phyloP scores from a whole-genome alignment of 179 eudicot species.

The Drosera spatulata region DNA sequence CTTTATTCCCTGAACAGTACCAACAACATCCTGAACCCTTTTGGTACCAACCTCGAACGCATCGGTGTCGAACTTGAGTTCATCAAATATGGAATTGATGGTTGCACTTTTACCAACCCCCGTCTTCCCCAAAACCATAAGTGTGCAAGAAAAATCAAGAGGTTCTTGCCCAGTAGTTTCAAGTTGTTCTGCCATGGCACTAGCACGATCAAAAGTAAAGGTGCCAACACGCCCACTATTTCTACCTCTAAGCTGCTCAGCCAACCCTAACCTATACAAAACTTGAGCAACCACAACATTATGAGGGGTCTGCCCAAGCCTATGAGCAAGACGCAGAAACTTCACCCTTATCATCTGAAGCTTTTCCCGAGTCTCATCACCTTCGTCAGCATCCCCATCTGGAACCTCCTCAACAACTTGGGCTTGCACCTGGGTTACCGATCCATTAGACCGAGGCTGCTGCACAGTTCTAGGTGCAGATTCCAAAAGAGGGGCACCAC shows the following conservation, averaged over 20 bases:
- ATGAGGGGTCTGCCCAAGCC: slow-evolving; percentile 96
- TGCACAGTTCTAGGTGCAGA: slow-evolving; percentile 58
- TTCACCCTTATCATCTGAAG: slow-evolving; percentile 94
- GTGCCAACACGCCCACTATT: slow-evolving; percentile 72
- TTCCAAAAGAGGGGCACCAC: slow-evolving; percentile 62
- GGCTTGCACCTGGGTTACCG: slow-evolving; percentile 35
- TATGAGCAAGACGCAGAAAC: slow-evolving; percentile 83
- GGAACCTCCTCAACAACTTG: slow-evolving; percentile 51
- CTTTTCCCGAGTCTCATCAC: slow-evolving; percentile 84
- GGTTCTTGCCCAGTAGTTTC: slow-evolving; percentile 80
- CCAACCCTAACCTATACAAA: slow-evolving; percentile 79
- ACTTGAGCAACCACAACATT: slow-evolving; percentile 97
- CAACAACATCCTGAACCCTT: slow-evolving; percentile 82
- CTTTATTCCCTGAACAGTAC: slow-evolving; percentile 78
- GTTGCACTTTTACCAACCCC: slow-evolving; percentile 98
- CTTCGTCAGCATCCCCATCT: slow-evolving; percentile 65
- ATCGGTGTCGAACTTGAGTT: slow-evolving; percentile 64
- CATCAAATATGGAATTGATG: slow-evolving; percentile 85
- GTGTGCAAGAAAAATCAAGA: slow-evolving; percentile 79
- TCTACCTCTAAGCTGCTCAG: slow-evolving; percentile 86
- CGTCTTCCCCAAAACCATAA: slow-evolving; percentile 88
- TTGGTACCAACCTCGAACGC: slow-evolving; percentile 72
- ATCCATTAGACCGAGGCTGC: slow-evolving; percentile 64
- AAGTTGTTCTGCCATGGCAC: slow-evolving; percentile 89
- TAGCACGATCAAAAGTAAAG: slow-evolving; percentile 91